Conservation (phyloP, 2,329 filamentous ascomycete genomes). For the Penicillium sp. region DNA sequence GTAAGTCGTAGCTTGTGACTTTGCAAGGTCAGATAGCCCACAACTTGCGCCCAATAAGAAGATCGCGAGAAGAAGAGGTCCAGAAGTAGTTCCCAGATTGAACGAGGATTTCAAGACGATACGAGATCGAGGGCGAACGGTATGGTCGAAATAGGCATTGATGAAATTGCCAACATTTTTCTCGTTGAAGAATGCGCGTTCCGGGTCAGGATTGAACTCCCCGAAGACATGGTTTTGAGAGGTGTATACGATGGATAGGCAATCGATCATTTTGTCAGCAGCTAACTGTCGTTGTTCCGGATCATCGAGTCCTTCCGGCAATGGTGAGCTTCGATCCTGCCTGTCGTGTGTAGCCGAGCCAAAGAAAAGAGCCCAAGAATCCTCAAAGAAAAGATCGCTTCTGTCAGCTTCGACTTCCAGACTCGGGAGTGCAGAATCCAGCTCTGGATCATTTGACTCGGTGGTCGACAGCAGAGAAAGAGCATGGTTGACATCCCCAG, state of each 20-base stretch:
- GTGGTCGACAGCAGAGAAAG: conserved; percentile 10
- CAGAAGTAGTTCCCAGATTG: conserved; percentile 1
- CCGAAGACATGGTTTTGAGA: neutral
- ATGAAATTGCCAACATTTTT: conserved; percentile 6
- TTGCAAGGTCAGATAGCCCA: neutral
- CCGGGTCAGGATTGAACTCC: neutral
- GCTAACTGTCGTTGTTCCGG: neutral
- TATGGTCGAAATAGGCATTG: conserved; percentile 14
- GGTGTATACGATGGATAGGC: neutral
- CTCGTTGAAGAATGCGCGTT: conserved; percentile 5
- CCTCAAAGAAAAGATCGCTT: neutral
- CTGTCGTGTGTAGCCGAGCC: neutral
- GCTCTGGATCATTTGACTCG: neutral
- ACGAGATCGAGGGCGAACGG: conserved; percentile 15
- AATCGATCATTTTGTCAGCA: conserved; percentile 1
- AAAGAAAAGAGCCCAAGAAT: conserved; percentile 15
- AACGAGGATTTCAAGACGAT: conserved; percentile 14
- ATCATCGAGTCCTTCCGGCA: conserved; percentile 5
- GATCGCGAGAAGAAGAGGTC: conserved; percentile 2
- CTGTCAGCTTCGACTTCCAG: neutral
- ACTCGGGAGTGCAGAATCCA: conserved; percentile 8
- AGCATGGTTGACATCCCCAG: conserved; percentile 11
- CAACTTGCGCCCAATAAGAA: conserved; percentile 9
- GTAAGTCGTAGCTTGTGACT: conserved; percentile 1
- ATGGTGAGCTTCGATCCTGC: neutral